A percentile compares a stretch with the other conserved stretches of the same genome.
These are phyloP conservation scores for Punica granatum DNA, from an alignment of 345 rosid genomes.

Conservation along the genomic window DNA sequence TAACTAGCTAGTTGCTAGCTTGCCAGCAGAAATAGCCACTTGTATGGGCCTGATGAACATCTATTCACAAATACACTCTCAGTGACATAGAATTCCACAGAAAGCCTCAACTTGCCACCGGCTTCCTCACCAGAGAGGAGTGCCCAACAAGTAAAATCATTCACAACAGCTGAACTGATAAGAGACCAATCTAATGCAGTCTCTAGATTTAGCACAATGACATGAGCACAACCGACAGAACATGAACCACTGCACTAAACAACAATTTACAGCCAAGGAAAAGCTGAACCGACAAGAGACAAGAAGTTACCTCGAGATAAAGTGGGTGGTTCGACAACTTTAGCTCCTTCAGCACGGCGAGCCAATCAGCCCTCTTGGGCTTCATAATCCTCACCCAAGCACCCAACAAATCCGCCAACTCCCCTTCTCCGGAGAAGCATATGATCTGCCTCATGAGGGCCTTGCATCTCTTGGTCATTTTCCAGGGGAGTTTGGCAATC, in stretches of 20 bases:
- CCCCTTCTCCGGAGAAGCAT: constrained; percentile 32
- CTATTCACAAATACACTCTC: no score
- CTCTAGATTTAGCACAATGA: no score
- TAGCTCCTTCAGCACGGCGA: constrained; percentile 59
- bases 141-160: neutral
- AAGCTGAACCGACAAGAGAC: neutral
- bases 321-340: constrained; percentile 48
- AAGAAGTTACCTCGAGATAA: constrained; percentile 38
- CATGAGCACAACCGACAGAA: no score
- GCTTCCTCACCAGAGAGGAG: neutral
- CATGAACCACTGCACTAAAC: no score
- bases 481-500: constrained; percentile 43
- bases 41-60: neutral
- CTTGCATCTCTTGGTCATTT: constrained; percentile 60
- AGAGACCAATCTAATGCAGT: neutral
- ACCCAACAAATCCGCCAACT: constrained; percentile 40
- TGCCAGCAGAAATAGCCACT: neutral
- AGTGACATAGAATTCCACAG: neutral
- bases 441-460: constrained; percentile 65
- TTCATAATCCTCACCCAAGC: constrained; percentile 75
- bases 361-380: constrained; percentile 76
- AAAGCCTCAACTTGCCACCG: neutral
- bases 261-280: neutral
- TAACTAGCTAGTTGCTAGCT: neutral
- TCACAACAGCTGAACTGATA: neutral